These are phyloP conservation scores for Hypholoma sublateritium DNA, from an alignment of 768 basidiomycete species.

Conservation along the genomic window DNA sequence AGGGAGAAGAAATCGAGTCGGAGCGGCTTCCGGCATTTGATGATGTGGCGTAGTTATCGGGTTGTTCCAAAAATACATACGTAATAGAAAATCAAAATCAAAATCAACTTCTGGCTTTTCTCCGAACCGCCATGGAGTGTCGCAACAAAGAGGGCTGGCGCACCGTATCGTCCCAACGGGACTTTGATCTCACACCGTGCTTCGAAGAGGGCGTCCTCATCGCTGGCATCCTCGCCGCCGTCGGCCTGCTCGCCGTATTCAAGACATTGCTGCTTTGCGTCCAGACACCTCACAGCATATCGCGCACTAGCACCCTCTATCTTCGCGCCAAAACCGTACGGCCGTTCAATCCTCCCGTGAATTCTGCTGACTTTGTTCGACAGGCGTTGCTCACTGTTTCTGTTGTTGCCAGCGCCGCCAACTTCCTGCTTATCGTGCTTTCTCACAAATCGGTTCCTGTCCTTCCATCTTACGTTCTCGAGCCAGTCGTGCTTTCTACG, in stretches of 20 bases:
- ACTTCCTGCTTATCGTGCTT: constrained; percentile 38
- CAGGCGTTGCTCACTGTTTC: constrained; percentile 53
- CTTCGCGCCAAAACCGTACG: constrained; percentile 70
- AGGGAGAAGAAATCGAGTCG: constrained; percentile 59
- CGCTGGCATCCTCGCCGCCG: constrained; percentile 45
- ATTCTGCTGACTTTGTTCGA: neutral
- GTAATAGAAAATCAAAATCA: constrained; percentile 5
- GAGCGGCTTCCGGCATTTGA: constrained; percentile 70
- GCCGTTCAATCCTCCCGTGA: constrained; percentile 9
- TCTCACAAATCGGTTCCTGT: constrained; percentile 39
- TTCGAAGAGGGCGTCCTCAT: constrained; percentile 76
- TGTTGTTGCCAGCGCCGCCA: constrained; percentile 42
- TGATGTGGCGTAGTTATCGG: constrained; percentile 40
- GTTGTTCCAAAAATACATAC: constrained; percentile 1
- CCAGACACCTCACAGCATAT: constrained; percentile 27
- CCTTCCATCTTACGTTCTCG: constrained; percentile 53
- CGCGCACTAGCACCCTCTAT: constrained; percentile 49
- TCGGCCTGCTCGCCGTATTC: constrained; percentile 42
- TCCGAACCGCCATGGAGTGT: constrained; percentile 40
- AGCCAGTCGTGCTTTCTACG: constrained; percentile 51
- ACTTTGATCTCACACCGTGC: constrained; percentile 80
- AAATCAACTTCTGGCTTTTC: neutral
- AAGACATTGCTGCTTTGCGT: constrained; percentile 32
- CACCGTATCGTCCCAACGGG: constrained; percentile 52
- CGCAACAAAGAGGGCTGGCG: constrained; percentile 66